Base-by-base conservation (phyloP, 2,329 filamentous ascomycete species). In the Ophiosphaerella narmari region DNA sequence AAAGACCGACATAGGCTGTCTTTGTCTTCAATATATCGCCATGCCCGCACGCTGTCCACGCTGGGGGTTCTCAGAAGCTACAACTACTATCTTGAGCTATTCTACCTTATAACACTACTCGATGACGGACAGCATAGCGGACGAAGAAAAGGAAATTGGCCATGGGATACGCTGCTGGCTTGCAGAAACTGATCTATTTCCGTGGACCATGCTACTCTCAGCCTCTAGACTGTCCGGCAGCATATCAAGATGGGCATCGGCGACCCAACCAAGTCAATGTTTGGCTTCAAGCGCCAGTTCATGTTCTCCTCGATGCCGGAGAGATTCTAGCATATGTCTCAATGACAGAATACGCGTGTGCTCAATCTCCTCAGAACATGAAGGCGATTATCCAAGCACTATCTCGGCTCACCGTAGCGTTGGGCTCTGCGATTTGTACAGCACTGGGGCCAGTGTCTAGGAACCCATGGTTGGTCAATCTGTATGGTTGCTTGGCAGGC, bases 321-420 rank as follows among this genome's bases (percentile, higher is more conserved):
- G 76, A 78, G 59, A 73, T 77, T 29, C 65, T 79, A 8, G 71
- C 68, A 2, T 60, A 73, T 26, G 66, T 72, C 5, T 75, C 75
- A 0, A 62, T 65, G 2, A 68, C 62, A 21, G 75, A 78, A 50
- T 77, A 74, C 47, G 64, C 71, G 0, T 78, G 76, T 51, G 63
- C 57, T 36, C 59, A 74, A 29, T 71, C 76, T 0, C 76, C 76
- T 1, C 62, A 63, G 11, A 63, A 67, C 9, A 77, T 77, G 71
- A 67, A 61, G 47, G 52, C 54, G 16, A 46, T 68, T 12, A 60
- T 72, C 12, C 62, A 69, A 46, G 65, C 68, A 3, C 46, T 71
- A 16, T 49, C 50, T 32, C 60, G 63, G 36, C 42, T 67, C 18
- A 66, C 56, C 7, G 65, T 59, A 5, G 57, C 57, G 16, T 24